Evolutionary conservation across 2,329 filamentous ascomycete genomes (phyloP).

Genomic region (Remersonia thermophila): DNA sequence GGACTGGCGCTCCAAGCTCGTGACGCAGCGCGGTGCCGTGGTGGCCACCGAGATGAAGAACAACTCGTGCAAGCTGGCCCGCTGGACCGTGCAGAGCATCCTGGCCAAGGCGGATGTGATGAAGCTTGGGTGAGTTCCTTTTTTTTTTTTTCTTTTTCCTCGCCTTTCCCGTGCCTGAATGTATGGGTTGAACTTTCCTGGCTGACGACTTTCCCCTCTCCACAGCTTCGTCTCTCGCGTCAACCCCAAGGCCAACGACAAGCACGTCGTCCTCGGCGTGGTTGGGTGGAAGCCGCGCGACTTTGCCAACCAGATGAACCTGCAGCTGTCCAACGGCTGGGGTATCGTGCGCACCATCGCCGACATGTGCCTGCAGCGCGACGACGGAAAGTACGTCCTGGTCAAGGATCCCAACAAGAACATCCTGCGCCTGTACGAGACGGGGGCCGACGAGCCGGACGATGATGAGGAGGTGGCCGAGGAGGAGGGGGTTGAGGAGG

Average conservation of each 20-base stretch:
- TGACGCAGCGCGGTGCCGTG: conserved; percentile 88
- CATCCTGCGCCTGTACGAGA: conserved; percentile 83
- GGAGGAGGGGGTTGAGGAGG: conserved; percentile 40
- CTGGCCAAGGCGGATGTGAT: conserved; percentile 94
- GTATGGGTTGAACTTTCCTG: too few species aligned
- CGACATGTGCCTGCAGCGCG: conserved; percentile 75
- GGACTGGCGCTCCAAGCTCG: conserved; percentile 93
- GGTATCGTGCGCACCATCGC: conserved; percentile 96
- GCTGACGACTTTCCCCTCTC: too few species aligned
- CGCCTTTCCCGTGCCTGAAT: too few species aligned
- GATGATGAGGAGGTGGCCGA: conserved; percentile 65
- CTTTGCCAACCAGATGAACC: conserved; percentile 95
- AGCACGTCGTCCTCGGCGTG: conserved; percentile 90
- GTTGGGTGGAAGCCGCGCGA: conserved; percentile 96
- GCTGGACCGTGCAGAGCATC: conserved; percentile 96
- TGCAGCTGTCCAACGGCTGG: conserved; percentile 95
- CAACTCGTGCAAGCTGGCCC: conserved; percentile 96
- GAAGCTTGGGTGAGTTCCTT: conserved; percentile 73
- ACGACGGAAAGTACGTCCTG: conserved; percentile 70
- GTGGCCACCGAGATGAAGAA: conserved; percentile 99
- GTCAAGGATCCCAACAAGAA: conserved; percentile 95
- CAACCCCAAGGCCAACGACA: conserved; percentile 84
- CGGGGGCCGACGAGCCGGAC: conserved; percentile 78
- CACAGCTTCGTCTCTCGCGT: conserved; percentile 82
- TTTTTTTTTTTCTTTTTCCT: background rate